Evolutionary conservation across 257 asterid genomes (phyloP).

Genomic region (Penstemon eatonii): DNA sequence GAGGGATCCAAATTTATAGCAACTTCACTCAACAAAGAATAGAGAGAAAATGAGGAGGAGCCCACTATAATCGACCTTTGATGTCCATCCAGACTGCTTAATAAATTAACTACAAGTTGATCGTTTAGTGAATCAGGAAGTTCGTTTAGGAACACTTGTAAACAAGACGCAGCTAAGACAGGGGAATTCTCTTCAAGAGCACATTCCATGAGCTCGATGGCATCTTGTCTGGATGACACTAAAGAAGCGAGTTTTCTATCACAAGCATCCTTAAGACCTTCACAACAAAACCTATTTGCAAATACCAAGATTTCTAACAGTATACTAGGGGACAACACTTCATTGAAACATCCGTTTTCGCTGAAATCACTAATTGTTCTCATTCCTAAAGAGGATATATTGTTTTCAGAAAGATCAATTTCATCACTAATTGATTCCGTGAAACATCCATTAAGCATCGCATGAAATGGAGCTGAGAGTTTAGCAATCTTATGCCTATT

Average conservation of each 20-base stretch:
- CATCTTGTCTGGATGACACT: constrained; percentile 77
- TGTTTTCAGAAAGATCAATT: constrained; percentile 82
- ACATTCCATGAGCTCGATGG: constrained; percentile 80
- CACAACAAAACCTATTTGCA: constrained; percentile 96
- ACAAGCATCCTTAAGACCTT: constrained; percentile 82
- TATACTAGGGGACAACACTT: constrained; percentile 47
- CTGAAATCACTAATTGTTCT: constrained; percentile 61
- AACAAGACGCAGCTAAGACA: constrained; percentile 85
- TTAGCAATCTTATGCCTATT: constrained; percentile 71
- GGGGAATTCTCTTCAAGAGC: constrained; percentile 87
- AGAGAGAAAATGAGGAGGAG: constrained; percentile 73
- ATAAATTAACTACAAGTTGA: constrained; percentile 61
- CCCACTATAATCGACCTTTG: constrained; percentile 76
- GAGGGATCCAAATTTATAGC: constrained; percentile 69
- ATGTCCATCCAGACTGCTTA: constrained; percentile 59
- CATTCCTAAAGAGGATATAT: constrained; percentile 75
- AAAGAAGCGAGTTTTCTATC: constrained; percentile 83
- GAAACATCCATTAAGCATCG: constrained; percentile 95
- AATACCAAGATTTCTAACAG: constrained; percentile 85
- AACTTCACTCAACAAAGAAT: constrained; percentile 84
- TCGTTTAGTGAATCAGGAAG: constrained; percentile 75
- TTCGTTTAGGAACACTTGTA: constrained; percentile 78
- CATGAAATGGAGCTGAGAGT: constrained; percentile 84
- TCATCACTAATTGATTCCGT: constrained; percentile 71
- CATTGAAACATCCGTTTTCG: constrained; percentile 53